A percentile compares a stretch with the other conserved stretches of the same genome.
phyloP scores from a whole-genome alignment of 1,139 yeast genomes.

The Debaryomyces subglobosus region DNA sequence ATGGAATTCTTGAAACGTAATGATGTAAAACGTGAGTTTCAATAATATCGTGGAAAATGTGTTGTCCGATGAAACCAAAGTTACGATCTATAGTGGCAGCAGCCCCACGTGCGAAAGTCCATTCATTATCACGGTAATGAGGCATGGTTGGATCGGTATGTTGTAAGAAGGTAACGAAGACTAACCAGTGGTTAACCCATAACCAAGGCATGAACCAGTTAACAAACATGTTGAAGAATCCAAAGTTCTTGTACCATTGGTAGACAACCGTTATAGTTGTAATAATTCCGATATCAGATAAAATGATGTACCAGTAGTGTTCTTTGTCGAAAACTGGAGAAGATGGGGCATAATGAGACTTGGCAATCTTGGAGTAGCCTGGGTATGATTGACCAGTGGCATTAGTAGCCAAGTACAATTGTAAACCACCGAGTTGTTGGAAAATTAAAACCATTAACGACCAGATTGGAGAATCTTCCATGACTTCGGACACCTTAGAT shows the following conservation, averaged over 20 bases:
- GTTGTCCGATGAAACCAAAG: constrained; percentile 79
- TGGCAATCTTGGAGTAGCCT: constrained; percentile 48
- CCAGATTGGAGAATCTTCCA: constrained; percentile 75
- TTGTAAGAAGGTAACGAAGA: constrained; percentile 81
- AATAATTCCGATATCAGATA: constrained; percentile 73
- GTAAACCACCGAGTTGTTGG: constrained; percentile 82
- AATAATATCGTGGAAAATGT: constrained; percentile 83
- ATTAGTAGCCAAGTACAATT: constrained; percentile 63
- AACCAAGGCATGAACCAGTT: constrained; percentile 80
- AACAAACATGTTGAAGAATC: constrained; percentile 63
- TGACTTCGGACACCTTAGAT: constrained; percentile 54
- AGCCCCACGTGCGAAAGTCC: constrained; percentile 91
- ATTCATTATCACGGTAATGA: constrained; percentile 71
- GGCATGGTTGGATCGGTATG: constrained; percentile 83
- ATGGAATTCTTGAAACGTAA: constrained; percentile 82
- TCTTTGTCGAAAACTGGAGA: constrained; percentile 73
- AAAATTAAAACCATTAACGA: constrained; percentile 56
- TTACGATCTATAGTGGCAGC: constrained; percentile 86
- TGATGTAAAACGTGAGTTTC: constrained; percentile 92
- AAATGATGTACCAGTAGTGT: constrained; percentile 69
- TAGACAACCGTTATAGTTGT: constrained; percentile 57
- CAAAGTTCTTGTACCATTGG: constrained; percentile 65
- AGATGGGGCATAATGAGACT: constrained; percentile 68
- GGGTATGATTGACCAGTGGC: constrained; percentile 77
- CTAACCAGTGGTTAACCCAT: constrained; percentile 89